Evolutionary conservation across 2,329 filamentous ascomycete species (phyloP).

Genomic region (Ophiostoma tasmaniense): DNA sequence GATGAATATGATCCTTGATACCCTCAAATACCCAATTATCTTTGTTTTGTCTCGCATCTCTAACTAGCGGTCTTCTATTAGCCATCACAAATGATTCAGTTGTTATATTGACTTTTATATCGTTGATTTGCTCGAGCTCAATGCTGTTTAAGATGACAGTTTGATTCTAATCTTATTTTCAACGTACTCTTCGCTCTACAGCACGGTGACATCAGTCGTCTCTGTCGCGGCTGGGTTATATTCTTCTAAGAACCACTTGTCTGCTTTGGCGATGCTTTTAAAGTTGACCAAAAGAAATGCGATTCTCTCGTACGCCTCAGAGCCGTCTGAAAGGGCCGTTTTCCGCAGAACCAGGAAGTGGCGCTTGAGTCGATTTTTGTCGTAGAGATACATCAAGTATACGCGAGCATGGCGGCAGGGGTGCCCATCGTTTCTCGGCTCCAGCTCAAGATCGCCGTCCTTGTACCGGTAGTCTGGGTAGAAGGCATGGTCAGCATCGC

Average conservation of each 20-base stretch:
- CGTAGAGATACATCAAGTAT: background rate
- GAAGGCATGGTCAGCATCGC: background rate
- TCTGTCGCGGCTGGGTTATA: background rate
- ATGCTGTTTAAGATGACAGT: too few species aligned
- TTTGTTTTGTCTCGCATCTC: background rate
- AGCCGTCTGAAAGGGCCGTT: background rate
- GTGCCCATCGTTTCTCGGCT: background rate
- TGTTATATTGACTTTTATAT: too few species aligned
- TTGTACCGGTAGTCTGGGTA: background rate
- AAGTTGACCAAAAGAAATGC: background rate
- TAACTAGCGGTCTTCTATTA: background rate
- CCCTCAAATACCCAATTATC: background rate
- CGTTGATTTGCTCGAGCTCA: too few species aligned
- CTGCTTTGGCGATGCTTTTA: background rate
- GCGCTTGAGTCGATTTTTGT: background rate
- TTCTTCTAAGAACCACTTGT: background rate
- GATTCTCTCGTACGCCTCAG: background rate
- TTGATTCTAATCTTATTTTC: too few species aligned
- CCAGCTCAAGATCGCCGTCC: background rate
- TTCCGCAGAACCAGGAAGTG: background rate
- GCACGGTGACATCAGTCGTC: background rate
- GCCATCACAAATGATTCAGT: too few species aligned
- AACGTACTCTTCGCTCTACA: background rate
- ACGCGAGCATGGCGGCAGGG: background rate
- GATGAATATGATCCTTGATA: background rate